Base-by-base conservation (phyloP, 2,329 filamentous ascomycete species). In the Apiospora malaysiana region DNA sequence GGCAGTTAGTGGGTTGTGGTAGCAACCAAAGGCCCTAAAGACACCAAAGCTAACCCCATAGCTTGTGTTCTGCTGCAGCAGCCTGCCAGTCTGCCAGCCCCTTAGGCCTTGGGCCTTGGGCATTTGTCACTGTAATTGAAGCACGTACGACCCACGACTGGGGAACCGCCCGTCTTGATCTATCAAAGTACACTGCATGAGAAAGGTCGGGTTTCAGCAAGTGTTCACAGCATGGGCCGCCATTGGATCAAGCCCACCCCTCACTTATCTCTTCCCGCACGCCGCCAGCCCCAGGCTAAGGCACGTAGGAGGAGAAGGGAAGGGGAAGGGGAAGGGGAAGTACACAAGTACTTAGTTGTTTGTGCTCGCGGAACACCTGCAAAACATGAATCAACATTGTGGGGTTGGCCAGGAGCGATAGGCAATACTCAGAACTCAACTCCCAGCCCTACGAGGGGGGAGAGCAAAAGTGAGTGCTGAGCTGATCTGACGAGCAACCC, bases 381-480 rank as follows among this genome's bases (percentile, higher is more conserved):
- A 27, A 59, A 59, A 59, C 51, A 37, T 37, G 51, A 59, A 59
- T 32, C 25, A 27, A n/a, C 25, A 59, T 59, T 59, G 51, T 59
- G 51, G 51, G 51, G 47, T 49, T 49, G 47, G 47, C 47, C 9
- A 49, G 47, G 47, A 49, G 47, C n/a, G 65, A 67, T 25, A 14
- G 43, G 40, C 37, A 43, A 32, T 46, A 32, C 65, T 45, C 42
- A 47, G 66, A 27, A 47, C 66, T 45, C 42, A 69, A 70, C 43
- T 32, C 23, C 70, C 70, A 71, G 70, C 70, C 70, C 70, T 71
- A 71, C 63, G 68, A 71, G 69, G 40, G 46, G 43, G 23, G 32
- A 23, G 42, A 16, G 12, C 32, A 32, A 47, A 70, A 69, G 70
- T 71, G 70, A 68, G 68, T 40, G 68, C 65, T 37, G 37, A 63